Evolutionary conservation across 805 yeast genomes (phyloP).

Genomic region (Barnettozyma sp.): DNA sequence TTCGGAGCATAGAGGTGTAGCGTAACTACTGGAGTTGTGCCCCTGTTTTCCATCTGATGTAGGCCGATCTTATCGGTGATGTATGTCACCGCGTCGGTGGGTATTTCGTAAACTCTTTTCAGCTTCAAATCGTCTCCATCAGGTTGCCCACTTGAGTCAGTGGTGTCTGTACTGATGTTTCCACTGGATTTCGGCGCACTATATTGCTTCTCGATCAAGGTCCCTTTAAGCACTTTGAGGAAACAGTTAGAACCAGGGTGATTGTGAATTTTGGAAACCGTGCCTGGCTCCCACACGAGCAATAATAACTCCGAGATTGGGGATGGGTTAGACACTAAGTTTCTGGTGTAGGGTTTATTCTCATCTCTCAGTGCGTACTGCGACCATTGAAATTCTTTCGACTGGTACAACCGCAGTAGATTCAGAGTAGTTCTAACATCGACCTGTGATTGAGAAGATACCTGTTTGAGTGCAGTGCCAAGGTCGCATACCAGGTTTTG

Average conservation of each 20-base stretch:
- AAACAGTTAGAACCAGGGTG: constrained; percentile 45
- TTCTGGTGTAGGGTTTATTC: constrained; percentile 32
- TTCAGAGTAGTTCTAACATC: constrained; percentile 12
- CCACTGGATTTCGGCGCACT: too few relatives aligned
- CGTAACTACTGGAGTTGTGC: constrained; percentile 30
- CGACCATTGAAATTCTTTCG: constrained; percentile 36
- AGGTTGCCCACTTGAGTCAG: too few relatives aligned
- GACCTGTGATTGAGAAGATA: constrained; percentile 5
- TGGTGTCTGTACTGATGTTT: too few relatives aligned
- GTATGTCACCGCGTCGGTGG: constrained; percentile 35
- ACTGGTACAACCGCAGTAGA: constrained; percentile 23
- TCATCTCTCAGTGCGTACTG: constrained; percentile 35
- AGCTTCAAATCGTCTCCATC: background rate
- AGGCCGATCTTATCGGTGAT: constrained; percentile 41
- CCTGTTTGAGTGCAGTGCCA: background rate
- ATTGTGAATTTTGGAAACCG: constrained; percentile 39
- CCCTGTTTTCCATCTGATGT: constrained; percentile 36
- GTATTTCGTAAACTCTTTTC: constrained; percentile 10
- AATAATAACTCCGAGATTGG: constrained; percentile 38
- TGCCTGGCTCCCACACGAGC: constrained; percentile 41
- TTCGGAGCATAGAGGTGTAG: constrained; percentile 41
- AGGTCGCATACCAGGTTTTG: constrained; percentile 9
- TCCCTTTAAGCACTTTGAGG: constrained; percentile 37
- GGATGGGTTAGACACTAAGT: constrained; percentile 32
- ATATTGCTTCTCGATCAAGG: constrained; percentile 13